Percentiles rank a stretch among this genome's conserved stretches.
Conservation (phyloP, 2,329 filamentous ascomycete genomes). For the Stagonosporopsis chrysanthemi region DNA sequence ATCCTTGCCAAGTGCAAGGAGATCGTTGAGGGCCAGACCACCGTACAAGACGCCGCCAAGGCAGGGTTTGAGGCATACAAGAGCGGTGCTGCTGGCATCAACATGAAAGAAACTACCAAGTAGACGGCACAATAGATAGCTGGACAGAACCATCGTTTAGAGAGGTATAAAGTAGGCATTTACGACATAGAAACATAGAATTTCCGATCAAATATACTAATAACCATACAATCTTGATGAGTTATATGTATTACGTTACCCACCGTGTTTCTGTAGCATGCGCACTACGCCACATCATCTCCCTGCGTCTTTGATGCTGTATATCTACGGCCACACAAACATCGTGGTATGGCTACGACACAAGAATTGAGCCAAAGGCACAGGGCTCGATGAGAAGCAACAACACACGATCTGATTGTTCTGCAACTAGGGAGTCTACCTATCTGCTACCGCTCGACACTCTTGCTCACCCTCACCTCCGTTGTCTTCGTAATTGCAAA, state of each 20-base stretch:
- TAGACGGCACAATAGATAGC: slow-evolving; percentile 11
- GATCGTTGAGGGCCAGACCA: slow-evolving; percentile 74
- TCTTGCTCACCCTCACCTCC: slow-evolving; percentile 2
- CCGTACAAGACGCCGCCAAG: slow-evolving; percentile 72
- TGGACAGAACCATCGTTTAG: not conserved
- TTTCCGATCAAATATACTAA: not conserved
- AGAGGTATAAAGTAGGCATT: slow-evolving; percentile 2
- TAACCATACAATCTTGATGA: no score
- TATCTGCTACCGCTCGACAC: not conserved
- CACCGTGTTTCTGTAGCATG: no score
- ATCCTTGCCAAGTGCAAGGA: slow-evolving; percentile 80
- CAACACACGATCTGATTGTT: not conserved
- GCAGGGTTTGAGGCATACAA: slow-evolving; percentile 58
- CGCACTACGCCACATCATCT: no score
- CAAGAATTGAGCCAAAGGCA: no score
- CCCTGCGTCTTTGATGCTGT: no score
- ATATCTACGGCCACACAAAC: no score
- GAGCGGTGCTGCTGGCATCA: slow-evolving; percentile 52
- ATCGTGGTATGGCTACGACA: no score
- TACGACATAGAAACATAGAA: slow-evolving; percentile 12
- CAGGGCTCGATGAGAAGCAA: not conserved
- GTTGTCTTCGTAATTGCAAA: slow-evolving; percentile 1
- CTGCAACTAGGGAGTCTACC: not conserved
- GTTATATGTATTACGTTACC: no score
- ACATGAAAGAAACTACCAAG: slow-evolving; percentile 24